These are phyloP conservation scores for Phytophthora citrophthora DNA, from an alignment of 352 stramenopile genomes.

Conservation along the genomic window DNA sequence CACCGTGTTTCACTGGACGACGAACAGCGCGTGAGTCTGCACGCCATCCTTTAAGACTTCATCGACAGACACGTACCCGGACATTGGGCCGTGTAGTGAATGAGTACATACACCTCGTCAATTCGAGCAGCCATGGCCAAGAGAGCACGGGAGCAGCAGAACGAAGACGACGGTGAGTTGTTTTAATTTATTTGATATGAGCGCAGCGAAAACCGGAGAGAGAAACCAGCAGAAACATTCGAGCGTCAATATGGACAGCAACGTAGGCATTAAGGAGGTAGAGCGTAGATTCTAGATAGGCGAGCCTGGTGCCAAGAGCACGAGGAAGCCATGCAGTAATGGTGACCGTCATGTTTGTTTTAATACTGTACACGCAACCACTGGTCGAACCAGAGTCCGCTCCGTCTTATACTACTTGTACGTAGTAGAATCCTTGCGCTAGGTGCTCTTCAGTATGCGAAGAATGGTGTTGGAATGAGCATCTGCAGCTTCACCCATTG, in stretches of 20 bases:
- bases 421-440: no score
- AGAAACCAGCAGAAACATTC: conserved; percentile 28
- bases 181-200: conserved; percentile 54
- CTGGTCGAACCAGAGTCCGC: no score
- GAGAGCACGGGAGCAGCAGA: conserved; percentile 2
- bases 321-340: conserved; percentile 18
- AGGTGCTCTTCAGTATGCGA: no score
- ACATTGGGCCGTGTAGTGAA: conserved; percentile 7
- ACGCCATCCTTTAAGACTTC: conserved; percentile 59
- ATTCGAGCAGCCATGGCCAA: background rate
- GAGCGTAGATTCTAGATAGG: conserved; percentile 17
- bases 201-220: conserved; percentile 22
- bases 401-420: no score
- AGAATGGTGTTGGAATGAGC: no score
- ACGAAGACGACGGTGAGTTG: conserved; percentile 20
- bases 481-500: no score
- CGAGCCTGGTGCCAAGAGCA: no score
- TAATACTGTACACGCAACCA: no score
- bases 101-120: conserved; percentile 14
- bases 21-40: conserved; percentile 65
- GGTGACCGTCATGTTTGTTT: conserved; percentile 25
- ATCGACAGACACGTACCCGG: conserved; percentile 7
- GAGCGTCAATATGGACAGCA: conserved; percentile 12
- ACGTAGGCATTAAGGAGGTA: conserved; percentile 15
- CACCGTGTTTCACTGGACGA: conserved; percentile 68